Evolutionary conservation across 768 basidiomycete species (phyloP).

Genomic region (Boletus subparvulus): DNA sequence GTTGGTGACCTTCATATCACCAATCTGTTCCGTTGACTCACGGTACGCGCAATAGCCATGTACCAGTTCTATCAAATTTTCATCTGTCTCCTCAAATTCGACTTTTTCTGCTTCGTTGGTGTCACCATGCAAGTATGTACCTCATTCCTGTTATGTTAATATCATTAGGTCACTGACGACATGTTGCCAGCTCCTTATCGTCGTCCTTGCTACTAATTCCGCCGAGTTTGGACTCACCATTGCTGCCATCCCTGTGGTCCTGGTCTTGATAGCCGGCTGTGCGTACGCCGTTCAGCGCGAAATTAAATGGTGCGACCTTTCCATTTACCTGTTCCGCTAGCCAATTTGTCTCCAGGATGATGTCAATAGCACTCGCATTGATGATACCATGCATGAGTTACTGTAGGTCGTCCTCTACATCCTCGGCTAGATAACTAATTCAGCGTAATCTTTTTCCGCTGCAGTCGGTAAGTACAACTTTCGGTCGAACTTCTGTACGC

Average conservation of each 20-base stretch:
- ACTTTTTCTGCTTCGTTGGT: conserved; percentile 86
- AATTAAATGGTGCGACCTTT: conserved; percentile 62
- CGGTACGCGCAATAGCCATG: conserved; percentile 55
- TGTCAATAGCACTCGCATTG: conserved; percentile 67
- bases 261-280: conserved; percentile 62
- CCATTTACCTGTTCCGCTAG: neutral
- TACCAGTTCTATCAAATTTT: conserved; percentile 87
- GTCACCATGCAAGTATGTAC: conserved; percentile 77
- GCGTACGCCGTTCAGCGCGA: conserved; percentile 75
- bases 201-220: conserved; percentile 61
- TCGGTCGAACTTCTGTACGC: neutral
- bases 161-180: neutral
- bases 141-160: neutral
- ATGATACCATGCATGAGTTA: conserved; percentile 79
- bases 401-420: conserved; percentile 46
- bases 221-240: conserved; percentile 83
- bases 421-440: conserved; percentile 1
- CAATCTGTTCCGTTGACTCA: neutral
- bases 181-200: conserved; percentile 66
- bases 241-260: conserved; percentile 77
- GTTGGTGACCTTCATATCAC: conserved; percentile 39
- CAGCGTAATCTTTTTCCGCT: neutral
- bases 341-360: conserved; percentile 44
- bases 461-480: conserved; percentile 29
- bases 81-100: conserved; percentile 85